Percentiles rank a stretch among this genome's conserved stretches.
phyloP scores from a whole-genome alignment of 495 filamentous ascomycete species.

The Aspergillus haitiensis region DNA sequence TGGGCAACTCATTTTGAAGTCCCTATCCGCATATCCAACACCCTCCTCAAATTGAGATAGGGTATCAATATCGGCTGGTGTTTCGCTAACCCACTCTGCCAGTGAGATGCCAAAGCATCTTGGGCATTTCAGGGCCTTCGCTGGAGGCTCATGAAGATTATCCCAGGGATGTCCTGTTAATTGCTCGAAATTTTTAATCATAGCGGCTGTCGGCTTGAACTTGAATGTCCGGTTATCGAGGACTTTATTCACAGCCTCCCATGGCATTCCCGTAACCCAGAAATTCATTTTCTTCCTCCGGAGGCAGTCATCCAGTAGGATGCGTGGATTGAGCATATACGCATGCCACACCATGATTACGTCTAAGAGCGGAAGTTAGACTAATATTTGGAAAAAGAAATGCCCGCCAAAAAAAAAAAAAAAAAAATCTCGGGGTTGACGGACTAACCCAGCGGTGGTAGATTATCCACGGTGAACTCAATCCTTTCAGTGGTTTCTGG shows the following conservation, averaged over 20 bases:
- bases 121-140: slow-evolving; percentile 58
- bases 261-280: slow-evolving; percentile 71
- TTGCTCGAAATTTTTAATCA: slow-evolving; percentile 48
- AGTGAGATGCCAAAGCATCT: slow-evolving; percentile 49
- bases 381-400: too few species aligned
- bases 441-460: slow-evolving; percentile 39
- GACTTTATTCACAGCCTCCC: slow-evolving; percentile 60
- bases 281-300: slow-evolving; percentile 57
- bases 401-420: too few species aligned
- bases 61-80: slow-evolving; percentile 25
- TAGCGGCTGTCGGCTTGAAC: slow-evolving; percentile 54
- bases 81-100: slow-evolving; percentile 60
- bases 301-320: slow-evolving; percentile 77
- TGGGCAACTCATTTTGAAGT: slow-evolving; percentile 46
- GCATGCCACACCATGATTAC: slow-evolving; percentile 90
- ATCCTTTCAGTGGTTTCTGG: too few species aligned
- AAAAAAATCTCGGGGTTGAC: too few species aligned
- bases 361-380: slow-evolving; percentile 54
- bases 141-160: slow-evolving; percentile 50
- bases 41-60: slow-evolving; percentile 29
- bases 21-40: slow-evolving; percentile 65
- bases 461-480: slow-evolving; percentile 22
- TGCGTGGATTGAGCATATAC: slow-evolving; percentile 78
- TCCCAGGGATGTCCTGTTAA: slow-evolving; percentile 60
- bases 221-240: slow-evolving; percentile 64